phyloP scores from a whole-genome alignment of 2,329 filamentous ascomycete species.

The Xylariales sp. region DNA sequence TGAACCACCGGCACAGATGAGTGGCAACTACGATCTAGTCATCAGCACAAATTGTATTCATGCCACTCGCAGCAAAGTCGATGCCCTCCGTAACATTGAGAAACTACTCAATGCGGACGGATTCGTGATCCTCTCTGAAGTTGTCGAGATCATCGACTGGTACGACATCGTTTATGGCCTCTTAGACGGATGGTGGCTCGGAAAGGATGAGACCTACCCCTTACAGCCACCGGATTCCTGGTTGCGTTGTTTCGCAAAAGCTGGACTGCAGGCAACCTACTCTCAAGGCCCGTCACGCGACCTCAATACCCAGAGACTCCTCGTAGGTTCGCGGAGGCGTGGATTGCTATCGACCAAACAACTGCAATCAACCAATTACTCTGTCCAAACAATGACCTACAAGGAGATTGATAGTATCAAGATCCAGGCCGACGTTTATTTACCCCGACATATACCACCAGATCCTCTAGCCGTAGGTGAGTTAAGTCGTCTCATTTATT shows the following conservation, averaged over 20 bases:
- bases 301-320: neutral
- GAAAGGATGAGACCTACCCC: neutral
- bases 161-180: slow-evolving; percentile 2
- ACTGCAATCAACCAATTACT: neutral
- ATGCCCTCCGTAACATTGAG: neutral
- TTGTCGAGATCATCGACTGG: slow-evolving; percentile 1
- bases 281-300: neutral
- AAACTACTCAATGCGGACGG: neutral
- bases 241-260: neutral
- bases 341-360: neutral
- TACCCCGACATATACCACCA: neutral
- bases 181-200: slow-evolving; percentile 6
- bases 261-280: neutral
- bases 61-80: no score
- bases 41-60: no score
- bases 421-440: neutral
- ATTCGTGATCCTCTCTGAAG: slow-evolving; percentile 1
- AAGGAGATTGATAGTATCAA: neutral
- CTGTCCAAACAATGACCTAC: neutral
- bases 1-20: no score
- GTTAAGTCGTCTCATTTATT: neutral
- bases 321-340: neutral
- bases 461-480: neutral
- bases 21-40: no score
- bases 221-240: slow-evolving; percentile 1